Base-by-base conservation (phyloP, 2,329 filamentous ascomycete species). In the Grosmannia penicillata region DNA sequence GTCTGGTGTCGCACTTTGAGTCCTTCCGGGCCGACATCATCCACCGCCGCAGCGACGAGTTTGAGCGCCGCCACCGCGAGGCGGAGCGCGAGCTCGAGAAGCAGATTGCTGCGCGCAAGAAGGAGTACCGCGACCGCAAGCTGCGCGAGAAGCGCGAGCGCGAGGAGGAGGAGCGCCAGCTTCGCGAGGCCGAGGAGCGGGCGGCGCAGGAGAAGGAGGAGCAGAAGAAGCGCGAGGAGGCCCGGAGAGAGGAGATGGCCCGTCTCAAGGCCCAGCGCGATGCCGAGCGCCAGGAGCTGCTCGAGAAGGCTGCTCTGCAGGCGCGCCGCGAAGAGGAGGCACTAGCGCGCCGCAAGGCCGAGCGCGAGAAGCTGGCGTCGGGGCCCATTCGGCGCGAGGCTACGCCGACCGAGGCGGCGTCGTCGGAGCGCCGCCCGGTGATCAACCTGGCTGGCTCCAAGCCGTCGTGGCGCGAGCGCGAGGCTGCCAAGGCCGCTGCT, bases 21-120 rank as follows among this genome's bases (percentile, higher is more conserved):
- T 63, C 65, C 9, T 96, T 94, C 73, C 78, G 82, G 53, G 69
- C 78, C 48, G 77, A 78, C 34, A 75, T 98, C 38, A 82, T 83
- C 45, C 80, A 91, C 59, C 80, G 85, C 54, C 83, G 89, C 50
- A 84, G 85, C 54, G 82, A 93, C 51, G 86, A 96, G 60, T 98
- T 96, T 50, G 91, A 96, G 70, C 89, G 82, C 66, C 82, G 87
- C 47, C 83, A 83, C 55, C 86, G 82, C 58, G 79, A 84, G 53
- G 91, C 91, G 24, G 86, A 96, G 68, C 78, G 81, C 47, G 91
- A 98, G 56, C 73, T 96, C 42, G 83, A 96, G 66, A 82, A 81
- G 60, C 85, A 93, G 65, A 93, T 95, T 61, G 74, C 79, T 28
- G 72, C 77, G 47, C 83, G 91, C 53, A 78, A 86, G 62, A 89